Evolutionary conservation across 2,329 filamentous ascomycete genomes (phyloP).

Genomic region (Penicillium sp.): DNA sequence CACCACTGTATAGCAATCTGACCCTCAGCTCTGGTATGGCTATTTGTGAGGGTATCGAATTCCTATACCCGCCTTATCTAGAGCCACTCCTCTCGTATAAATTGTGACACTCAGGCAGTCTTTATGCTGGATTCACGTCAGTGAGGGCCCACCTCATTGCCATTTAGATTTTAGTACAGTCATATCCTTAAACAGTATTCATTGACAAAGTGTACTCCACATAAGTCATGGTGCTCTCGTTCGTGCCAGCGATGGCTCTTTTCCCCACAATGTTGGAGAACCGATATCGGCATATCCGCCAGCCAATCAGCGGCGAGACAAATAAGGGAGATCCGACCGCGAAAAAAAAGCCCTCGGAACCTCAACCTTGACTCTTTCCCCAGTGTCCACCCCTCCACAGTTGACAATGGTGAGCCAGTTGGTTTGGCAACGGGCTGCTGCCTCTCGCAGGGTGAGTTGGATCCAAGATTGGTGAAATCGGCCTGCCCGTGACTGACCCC

Average conservation of each 20-base stretch:
- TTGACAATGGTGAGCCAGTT: conserved; percentile 41
- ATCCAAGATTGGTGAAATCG: conserved; percentile 2
- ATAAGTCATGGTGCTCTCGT: no score
- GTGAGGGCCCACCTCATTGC: no score
- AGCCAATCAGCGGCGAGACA: conserved; percentile 22
- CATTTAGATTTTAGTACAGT: no score
- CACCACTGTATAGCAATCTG: no score
- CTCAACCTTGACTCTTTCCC: conserved; percentile 18
- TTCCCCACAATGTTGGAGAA: conserved; percentile 9
- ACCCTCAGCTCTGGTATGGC: no score
- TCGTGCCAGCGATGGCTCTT: no score
- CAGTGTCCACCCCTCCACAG: conserved; percentile 14
- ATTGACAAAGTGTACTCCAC: no score
- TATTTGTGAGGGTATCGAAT: no score
- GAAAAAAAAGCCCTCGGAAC: conserved; percentile 18
- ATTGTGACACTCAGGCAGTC: no score
- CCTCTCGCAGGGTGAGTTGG: conserved; percentile 38
- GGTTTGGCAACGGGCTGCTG: conserved; percentile 39
- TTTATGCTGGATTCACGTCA: no score
- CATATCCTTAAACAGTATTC: not conserved
- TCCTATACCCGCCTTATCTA: no score
- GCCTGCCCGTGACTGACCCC: conserved; percentile 14
- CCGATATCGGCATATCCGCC: conserved; percentile 22
- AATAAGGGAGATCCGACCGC: conserved; percentile 21
- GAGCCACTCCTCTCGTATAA: no score